phyloP scores from a whole-genome alignment of 108 stramenopile genomes.

The Conticribra guillardii region DNA sequence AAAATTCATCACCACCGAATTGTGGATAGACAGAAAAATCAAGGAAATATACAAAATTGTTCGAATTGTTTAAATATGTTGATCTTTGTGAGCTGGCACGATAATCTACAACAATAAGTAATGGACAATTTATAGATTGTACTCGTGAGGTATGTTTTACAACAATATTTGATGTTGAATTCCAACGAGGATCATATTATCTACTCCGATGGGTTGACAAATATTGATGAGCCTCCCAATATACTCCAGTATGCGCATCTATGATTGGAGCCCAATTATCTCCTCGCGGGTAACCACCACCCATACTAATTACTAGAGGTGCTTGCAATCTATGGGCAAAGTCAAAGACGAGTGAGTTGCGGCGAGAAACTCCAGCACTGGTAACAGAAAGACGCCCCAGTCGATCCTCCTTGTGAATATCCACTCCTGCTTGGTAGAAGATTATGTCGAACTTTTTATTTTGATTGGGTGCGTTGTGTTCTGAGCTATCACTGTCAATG shows the following conservation, averaged over 20 bases:
- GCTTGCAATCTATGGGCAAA: slow-evolving; percentile 43
- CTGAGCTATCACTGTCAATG: too few relatives aligned
- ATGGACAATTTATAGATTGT: too few relatives aligned
- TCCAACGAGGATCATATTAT: too few relatives aligned
- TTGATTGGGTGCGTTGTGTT: neutral
- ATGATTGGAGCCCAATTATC: slow-evolving; percentile 77
- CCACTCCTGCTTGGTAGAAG: slow-evolving; percentile 89
- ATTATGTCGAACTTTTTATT: slow-evolving; percentile 68
- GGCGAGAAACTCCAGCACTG: slow-evolving; percentile 52
- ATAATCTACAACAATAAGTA: too few relatives aligned
- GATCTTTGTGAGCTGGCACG: too few relatives aligned
- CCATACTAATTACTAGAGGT: slow-evolving; percentile 84
- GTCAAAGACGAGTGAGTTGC: slow-evolving; percentile 73
- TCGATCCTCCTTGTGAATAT: slow-evolving; percentile 77
- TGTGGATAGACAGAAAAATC: too few relatives aligned
- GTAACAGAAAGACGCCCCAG: slow-evolving; percentile 77
- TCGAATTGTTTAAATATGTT: too few relatives aligned
- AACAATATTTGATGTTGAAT: too few relatives aligned
- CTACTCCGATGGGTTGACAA: too few relatives aligned
- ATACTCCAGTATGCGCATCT: slow-evolving; percentile 77
- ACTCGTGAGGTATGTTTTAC: too few relatives aligned
- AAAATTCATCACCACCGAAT: too few relatives aligned
- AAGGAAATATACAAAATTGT: too few relatives aligned
- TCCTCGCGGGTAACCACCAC: slow-evolving; percentile 83
- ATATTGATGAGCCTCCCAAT: slow-evolving; percentile 71